Evolutionary conservation across 129 eudicot species (phyloP).

Genomic region (Centrapalus pauciflorus): DNA sequence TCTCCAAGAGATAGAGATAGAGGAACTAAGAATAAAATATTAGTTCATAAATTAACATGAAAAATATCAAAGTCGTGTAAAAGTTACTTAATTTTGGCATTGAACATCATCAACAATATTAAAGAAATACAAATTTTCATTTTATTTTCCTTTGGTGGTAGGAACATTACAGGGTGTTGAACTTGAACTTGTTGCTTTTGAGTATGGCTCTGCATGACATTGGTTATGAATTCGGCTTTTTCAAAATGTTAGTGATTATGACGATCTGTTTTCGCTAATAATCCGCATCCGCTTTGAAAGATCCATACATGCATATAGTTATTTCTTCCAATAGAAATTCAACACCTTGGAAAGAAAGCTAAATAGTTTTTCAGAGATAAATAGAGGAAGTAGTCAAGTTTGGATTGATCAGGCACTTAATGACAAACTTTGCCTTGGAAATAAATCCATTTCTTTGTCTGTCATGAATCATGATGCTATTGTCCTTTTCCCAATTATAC

Average conservation of each 20-base stretch:
- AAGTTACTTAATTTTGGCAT: not conserved
- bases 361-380: not conserved
- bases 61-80: not conserved
- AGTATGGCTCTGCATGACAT: not conserved
- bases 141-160: not conserved
- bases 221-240: not conserved
- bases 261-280: not conserved
- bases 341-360: slow-evolving; percentile 6
- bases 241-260: slow-evolving; percentile 3
- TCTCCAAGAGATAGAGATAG: not conserved
- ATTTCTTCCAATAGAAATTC: not conserved
- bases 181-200: not conserved
- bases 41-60: too few relatives aligned
- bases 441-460: slow-evolving; percentile 9
- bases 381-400: slow-evolving; percentile 27
- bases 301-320: not conserved
- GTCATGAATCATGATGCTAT: not conserved
- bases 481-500: slow-evolving; percentile 21
- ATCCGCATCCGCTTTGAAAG: not conserved
- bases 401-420: slow-evolving; percentile 17
- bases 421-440: slow-evolving; percentile 8
- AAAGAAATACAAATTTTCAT: not conserved
- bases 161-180: not conserved
- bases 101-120: not conserved
- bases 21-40: not conserved